Evolutionary conservation across 2,329 filamentous ascomycete genomes (phyloP).

Genomic region (Fusarium dlaminii): DNA sequence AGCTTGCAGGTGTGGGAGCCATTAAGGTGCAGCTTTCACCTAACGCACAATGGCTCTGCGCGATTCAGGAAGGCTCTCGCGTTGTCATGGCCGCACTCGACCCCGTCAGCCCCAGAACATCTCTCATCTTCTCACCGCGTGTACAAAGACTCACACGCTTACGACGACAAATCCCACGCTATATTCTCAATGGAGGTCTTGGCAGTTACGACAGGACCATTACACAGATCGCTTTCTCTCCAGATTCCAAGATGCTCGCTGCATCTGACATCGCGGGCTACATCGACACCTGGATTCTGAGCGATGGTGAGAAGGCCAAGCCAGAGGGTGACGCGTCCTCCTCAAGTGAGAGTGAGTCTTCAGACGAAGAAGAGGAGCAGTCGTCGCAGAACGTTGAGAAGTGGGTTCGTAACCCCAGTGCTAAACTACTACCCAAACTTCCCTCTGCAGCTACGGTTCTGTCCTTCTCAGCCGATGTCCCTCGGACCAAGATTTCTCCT

Average conservation of each 20-base stretch:
- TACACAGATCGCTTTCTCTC: conserved; percentile 78
- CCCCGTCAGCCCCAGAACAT: conserved; percentile 19
- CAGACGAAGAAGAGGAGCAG: conserved; percentile 57
- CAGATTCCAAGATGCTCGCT: conserved; percentile 81
- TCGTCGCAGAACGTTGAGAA: conserved; percentile 55
- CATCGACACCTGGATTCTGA: conserved; percentile 85
- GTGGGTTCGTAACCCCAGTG: conserved; percentile 80
- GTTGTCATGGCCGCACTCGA: conserved; percentile 57
- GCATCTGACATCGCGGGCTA: conserved; percentile 84
- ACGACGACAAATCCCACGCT: conserved; percentile 62
- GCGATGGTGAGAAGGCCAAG: conserved; percentile 48
- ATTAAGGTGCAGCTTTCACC: conserved; percentile 75
- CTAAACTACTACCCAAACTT: conserved; percentile 74
- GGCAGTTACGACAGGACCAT: conserved; percentile 82
- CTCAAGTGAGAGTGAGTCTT: conserved; percentile 53
- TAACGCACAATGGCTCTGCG: conserved; percentile 74
- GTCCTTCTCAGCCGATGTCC: conserved; percentile 69
- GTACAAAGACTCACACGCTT: conserved; percentile 62
- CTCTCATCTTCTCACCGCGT: conserved; percentile 44
- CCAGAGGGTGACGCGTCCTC: conserved; percentile 47
- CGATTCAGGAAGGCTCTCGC: conserved; percentile 69
- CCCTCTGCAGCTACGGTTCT: conserved; percentile 71
- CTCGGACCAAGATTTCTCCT: conserved; percentile 43
- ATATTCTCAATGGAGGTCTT: conserved; percentile 70
- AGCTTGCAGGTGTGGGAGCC: conserved; percentile 70